Conservation (phyloP, 352 stramenopile genomes). For the Thalassiosira mediterranea region DNA sequence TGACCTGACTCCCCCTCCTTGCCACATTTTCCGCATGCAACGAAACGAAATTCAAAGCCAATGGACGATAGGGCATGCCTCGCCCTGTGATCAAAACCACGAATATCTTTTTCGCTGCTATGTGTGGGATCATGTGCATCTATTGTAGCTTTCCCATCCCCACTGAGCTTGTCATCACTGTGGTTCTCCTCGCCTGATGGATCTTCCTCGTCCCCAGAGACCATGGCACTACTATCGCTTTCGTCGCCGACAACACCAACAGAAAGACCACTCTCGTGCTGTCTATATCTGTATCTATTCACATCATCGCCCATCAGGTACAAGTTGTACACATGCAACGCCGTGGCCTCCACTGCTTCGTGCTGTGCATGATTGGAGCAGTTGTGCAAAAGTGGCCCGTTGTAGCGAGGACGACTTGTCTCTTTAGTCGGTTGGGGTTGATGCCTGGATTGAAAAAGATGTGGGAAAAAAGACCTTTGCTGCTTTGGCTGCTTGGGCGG, state of each 20-base stretch:
- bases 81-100: slow-evolving; percentile 33
- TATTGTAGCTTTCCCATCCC: not conserved
- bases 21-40: slow-evolving; percentile 19
- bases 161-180: not conserved
- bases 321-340: slow-evolving; percentile 32
- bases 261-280: no score
- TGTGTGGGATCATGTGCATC: no score
- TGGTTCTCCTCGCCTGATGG: not conserved
- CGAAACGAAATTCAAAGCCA: slow-evolving; percentile 39
- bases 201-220: not conserved
- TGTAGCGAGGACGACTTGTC: not conserved
- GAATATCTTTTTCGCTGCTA: no score
- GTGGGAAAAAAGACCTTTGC: slow-evolving; percentile 11
- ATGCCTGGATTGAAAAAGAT: slow-evolving; percentile 12
- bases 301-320: slow-evolving; percentile 29
- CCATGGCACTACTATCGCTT: no score
- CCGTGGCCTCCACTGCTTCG: slow-evolving; percentile 24
- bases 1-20: no score
- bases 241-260: no score
- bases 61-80: slow-evolving; percentile 24
- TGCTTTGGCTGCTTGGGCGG: no score
- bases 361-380: slow-evolving; percentile 19
- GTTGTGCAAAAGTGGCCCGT: not conserved
- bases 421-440: not conserved
- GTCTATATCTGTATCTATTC: slow-evolving; percentile 14